Evolutionary conservation across 768 basidiomycete species (phyloP).

Genomic region (Xerocomus spinulosus): DNA sequence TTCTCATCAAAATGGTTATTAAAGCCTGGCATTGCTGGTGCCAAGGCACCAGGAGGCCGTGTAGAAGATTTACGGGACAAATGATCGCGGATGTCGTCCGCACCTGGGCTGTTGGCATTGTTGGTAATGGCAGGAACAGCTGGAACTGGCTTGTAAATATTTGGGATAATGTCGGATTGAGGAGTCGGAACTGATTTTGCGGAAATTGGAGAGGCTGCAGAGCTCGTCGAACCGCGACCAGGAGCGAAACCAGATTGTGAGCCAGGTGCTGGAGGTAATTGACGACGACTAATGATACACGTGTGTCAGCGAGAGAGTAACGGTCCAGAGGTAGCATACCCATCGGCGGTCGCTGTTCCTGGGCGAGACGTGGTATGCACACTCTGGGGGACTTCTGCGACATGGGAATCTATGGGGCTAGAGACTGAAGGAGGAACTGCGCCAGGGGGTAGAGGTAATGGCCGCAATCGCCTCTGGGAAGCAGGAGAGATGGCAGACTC

Average conservation of each 20-base stretch:
- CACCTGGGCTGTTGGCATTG: slow-evolving; percentile 7
- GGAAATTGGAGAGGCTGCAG: slow-evolving; percentile 17
- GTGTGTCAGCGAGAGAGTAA: neutral
- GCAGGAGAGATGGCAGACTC: slow-evolving; percentile 28
- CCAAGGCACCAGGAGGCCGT: slow-evolving; percentile 28
- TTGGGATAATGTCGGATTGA: slow-evolving; percentile 18
- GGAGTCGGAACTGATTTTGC: slow-evolving; percentile 11
- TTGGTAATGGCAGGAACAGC: slow-evolving; percentile 18
- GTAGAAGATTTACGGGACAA: slow-evolving; percentile 19
- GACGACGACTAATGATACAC: slow-evolving; percentile 22
- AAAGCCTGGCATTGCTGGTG: slow-evolving; percentile 26
- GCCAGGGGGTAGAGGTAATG: slow-evolving; percentile 28
- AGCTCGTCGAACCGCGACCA: slow-evolving; percentile 21
- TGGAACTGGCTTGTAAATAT: slow-evolving; percentile 31
- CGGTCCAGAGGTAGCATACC: slow-evolving; percentile 10
- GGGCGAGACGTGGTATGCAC: slow-evolving; percentile 19
- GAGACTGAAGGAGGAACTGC: slow-evolving; percentile 8
- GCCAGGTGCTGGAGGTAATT: slow-evolving; percentile 26
- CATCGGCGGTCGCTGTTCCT: slow-evolving; percentile 22
- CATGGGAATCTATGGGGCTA: slow-evolving; percentile 15
- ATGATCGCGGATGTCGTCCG: slow-evolving; percentile 21
- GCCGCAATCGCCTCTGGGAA: slow-evolving; percentile 26
- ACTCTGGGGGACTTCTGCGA: slow-evolving; percentile 10
- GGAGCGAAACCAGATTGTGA: slow-evolving; percentile 11
- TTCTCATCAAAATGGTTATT: slow-evolving; percentile 21